Conservation (phyloP, 371 early-diverging fungal species). For the Syncephalastrum contaminatum region DNA sequence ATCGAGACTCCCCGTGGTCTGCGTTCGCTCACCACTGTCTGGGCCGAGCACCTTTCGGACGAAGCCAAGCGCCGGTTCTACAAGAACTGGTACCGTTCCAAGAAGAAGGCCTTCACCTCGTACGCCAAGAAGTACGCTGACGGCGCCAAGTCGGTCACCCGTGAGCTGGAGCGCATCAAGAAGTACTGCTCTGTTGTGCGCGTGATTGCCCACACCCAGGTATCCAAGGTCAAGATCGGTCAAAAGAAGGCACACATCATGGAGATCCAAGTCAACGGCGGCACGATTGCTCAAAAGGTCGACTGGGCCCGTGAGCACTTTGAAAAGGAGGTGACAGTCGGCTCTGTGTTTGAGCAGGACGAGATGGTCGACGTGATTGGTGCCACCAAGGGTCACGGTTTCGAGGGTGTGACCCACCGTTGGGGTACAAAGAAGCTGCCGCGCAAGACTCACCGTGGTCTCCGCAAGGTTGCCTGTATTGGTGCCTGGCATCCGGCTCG, state of each 20-base stretch:
- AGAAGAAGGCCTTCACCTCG: slow-evolving; percentile 99
- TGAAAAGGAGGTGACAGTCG: slow-evolving; percentile 94
- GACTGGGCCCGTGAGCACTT: slow-evolving; percentile 97
- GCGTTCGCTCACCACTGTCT: slow-evolving; percentile 96
- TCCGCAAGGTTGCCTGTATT: slow-evolving; percentile 99
- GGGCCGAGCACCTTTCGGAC: slow-evolving; percentile 99
- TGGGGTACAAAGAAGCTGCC: slow-evolving; percentile 99
- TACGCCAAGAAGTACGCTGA: slow-evolving; percentile 97
- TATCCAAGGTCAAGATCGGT: slow-evolving; percentile 91
- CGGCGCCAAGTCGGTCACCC: slow-evolving; percentile 84
- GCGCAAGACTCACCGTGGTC: slow-evolving; percentile 99
- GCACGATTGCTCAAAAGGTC: slow-evolving; percentile 96
- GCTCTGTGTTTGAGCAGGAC: slow-evolving; percentile 94
- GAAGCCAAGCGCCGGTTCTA: slow-evolving; percentile 99
- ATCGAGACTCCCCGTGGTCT: slow-evolving; percentile 98
- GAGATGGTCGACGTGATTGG: slow-evolving; percentile 99
- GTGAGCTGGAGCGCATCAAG: slow-evolving; percentile 97
- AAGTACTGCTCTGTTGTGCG: slow-evolving; percentile 99
- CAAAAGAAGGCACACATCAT: slow-evolving; percentile 99
- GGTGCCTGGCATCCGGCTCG: slow-evolving; percentile 99
- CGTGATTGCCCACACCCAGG: slow-evolving; percentile 98
- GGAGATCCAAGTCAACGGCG: slow-evolving; percentile 99
- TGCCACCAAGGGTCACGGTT: slow-evolving; percentile 99
- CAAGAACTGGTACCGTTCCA: slow-evolving; percentile 99
- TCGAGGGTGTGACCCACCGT: slow-evolving; percentile 99